These are phyloP conservation scores for Alliaria petiolata DNA, from an alignment of 345 rosid species.

Conservation along the genomic window DNA sequence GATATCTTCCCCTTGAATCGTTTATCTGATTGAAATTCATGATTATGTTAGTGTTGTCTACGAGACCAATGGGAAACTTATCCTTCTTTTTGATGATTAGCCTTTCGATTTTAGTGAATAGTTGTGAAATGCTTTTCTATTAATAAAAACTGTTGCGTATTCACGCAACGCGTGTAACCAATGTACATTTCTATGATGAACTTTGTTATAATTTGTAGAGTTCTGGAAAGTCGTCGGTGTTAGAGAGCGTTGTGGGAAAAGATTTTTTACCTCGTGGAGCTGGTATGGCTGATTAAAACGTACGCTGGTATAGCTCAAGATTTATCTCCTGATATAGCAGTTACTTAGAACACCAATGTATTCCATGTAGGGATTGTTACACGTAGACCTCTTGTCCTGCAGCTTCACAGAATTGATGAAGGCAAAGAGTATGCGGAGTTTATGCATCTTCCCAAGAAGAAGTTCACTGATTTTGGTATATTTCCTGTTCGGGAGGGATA, in stretches of 20 bases:
- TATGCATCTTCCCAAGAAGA: constrained; percentile 91
- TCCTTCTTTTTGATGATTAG: background rate
- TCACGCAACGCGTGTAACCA: background rate
- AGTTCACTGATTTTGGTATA: constrained; percentile 82
- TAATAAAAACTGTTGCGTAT: background rate
- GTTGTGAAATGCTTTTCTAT: background rate
- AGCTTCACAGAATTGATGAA: constrained; percentile 87
- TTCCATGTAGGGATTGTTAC: constrained; percentile 85
- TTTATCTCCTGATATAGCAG: background rate
- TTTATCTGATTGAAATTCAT: background rate
- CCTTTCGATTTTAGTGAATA: background rate
- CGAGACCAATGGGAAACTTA: no score
- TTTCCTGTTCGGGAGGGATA: background rate
- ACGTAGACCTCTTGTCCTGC: constrained; percentile 92
- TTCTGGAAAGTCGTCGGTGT: constrained; percentile 95
- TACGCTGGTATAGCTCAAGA: background rate
- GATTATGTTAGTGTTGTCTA: background rate
- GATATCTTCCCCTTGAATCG: background rate
- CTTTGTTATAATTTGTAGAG: constrained; percentile 48
- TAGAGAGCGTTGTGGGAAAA: constrained; percentile 92
- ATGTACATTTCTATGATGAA: background rate
- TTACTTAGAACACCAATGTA: constrained; percentile 2
- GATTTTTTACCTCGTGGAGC: constrained; percentile 98
- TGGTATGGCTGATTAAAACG: constrained; percentile 40
- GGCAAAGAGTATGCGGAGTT: constrained; percentile 95